Conservation (phyloP, 2,329 filamentous ascomycete species). For the Cladosporium velox region DNA sequence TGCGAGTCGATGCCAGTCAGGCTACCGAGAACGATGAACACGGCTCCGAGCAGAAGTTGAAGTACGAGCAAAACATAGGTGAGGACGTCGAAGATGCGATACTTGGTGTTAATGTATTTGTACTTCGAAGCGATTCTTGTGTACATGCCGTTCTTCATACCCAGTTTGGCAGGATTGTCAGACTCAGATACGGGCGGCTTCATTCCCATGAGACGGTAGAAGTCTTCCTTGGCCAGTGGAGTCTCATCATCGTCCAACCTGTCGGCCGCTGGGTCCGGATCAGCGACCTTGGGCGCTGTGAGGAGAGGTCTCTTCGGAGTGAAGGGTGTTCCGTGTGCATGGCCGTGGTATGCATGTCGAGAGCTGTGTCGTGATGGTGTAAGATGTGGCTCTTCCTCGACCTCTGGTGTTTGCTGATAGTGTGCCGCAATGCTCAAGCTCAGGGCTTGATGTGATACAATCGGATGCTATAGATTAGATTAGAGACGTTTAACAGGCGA, state of each 20-base stretch:
- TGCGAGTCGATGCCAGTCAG: constrained; percentile 32
- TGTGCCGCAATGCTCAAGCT: constrained; percentile 13
- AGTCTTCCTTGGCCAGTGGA: constrained; percentile 29
- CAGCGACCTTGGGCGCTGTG: constrained; percentile 25
- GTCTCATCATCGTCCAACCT: constrained; percentile 30
- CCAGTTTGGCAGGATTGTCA: constrained; percentile 32
- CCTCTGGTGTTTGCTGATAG: constrained; percentile 7
- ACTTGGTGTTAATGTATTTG: constrained; percentile 33
- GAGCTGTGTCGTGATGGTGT: constrained; percentile 10
- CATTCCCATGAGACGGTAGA: constrained; percentile 39
- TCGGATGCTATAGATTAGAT: constrained; percentile 10
- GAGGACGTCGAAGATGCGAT: constrained; percentile 35
- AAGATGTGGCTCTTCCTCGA: constrained; percentile 4
- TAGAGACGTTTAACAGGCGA: background rate
- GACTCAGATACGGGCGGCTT: constrained; percentile 23
- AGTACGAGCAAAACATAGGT: constrained; percentile 36
- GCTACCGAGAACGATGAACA: constrained; percentile 41
- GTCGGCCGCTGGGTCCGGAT: constrained; percentile 32
- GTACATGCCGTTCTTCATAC: constrained; percentile 34
- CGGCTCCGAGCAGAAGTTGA: constrained; percentile 39
- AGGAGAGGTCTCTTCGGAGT: constrained; percentile 21
- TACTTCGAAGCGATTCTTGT: constrained; percentile 25
- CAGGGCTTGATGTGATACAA: constrained; percentile 6
- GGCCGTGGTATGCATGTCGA: constrained; percentile 17
- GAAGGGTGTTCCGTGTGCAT: constrained; percentile 6